These are phyloP conservation scores for Talaromyces borbonicus DNA, from an alignment of 495 filamentous ascomycete genomes.

Conservation along the genomic window DNA sequence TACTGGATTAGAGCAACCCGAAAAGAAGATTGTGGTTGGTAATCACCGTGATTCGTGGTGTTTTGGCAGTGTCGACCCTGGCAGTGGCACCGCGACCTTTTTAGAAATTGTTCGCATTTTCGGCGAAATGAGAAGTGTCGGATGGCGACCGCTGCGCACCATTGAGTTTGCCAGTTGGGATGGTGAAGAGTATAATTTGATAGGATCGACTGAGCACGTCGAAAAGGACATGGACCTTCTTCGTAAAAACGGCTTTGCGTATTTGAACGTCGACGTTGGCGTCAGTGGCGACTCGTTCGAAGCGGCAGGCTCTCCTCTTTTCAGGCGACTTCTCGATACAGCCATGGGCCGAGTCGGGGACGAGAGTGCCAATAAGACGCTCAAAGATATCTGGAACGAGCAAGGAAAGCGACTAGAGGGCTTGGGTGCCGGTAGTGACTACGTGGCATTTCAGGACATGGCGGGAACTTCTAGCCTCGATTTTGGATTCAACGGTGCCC, in stretches of 20 bases:
- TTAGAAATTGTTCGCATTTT: slow-evolving; percentile 79
- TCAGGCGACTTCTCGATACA: slow-evolving; percentile 58
- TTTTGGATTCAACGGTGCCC: slow-evolving; percentile 61
- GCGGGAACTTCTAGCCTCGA: slow-evolving; percentile 88
- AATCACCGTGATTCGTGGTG: slow-evolving; percentile 94
- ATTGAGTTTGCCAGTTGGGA: slow-evolving; percentile 97
- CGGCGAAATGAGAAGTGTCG: slow-evolving; percentile 57
- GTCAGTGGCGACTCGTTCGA: slow-evolving; percentile 64
- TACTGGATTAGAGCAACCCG: slow-evolving; percentile 64
- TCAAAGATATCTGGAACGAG: slow-evolving; percentile 69
- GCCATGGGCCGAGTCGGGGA: slow-evolving; percentile 66
- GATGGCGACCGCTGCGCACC: slow-evolving; percentile 86
- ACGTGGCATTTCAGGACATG: slow-evolving; percentile 85
- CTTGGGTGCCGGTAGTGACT: slow-evolving; percentile 77
- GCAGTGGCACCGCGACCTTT: slow-evolving; percentile 84
- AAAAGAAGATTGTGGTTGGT: slow-evolving; percentile 84
- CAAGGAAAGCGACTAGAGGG: slow-evolving; percentile 47
- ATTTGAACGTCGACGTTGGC: slow-evolving; percentile 87
- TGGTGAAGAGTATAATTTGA: slow-evolving; percentile 82
- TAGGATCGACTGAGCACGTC: slow-evolving; percentile 91
- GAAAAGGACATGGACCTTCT: slow-evolving; percentile 54
- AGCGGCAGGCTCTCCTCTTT: slow-evolving; percentile 70
- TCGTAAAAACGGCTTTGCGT: slow-evolving; percentile 59
- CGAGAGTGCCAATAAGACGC: slow-evolving; percentile 58
- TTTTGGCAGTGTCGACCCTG: slow-evolving; percentile 76